phyloP scores from a whole-genome alignment of 2,329 filamentous ascomycete species.

The Aspergillus sojae region DNA sequence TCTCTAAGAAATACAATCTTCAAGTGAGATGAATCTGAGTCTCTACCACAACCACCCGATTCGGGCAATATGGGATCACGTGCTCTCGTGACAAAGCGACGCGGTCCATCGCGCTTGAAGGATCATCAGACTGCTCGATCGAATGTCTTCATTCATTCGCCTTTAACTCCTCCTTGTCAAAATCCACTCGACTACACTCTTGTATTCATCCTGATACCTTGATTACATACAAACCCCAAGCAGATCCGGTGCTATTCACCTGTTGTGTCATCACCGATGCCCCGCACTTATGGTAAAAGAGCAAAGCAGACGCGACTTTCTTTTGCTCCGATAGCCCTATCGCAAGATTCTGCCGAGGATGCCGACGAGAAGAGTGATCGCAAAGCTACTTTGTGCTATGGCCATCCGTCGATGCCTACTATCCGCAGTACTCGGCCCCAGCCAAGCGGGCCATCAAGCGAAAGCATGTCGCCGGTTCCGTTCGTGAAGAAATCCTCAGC shows the following conservation, averaged over 20 bases:
- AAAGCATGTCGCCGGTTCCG: constrained; percentile 10
- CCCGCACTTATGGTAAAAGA: constrained; percentile 32
- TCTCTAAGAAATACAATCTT: neutral
- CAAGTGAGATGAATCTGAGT: neutral
- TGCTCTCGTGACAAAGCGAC: constrained; percentile 24
- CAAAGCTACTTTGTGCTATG: constrained; percentile 38
- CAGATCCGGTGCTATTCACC: neutral
- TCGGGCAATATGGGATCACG: constrained; percentile 19
- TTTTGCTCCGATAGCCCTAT: constrained; percentile 41
- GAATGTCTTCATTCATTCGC: neutral
- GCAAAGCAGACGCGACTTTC: constrained; percentile 46
- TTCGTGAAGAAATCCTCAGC: constrained; percentile 8
- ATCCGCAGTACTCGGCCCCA: constrained; percentile 15
- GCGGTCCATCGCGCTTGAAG: constrained; percentile 20
- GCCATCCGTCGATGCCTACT: constrained; percentile 29
- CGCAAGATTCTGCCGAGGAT: constrained; percentile 24
- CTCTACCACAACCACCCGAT: neutral
- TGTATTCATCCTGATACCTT: neutral
- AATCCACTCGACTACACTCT: neutral
- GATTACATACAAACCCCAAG: neutral
- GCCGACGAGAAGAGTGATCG: constrained; percentile 28
- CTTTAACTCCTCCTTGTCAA: constrained; percentile 7
- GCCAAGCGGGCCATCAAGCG: constrained; percentile 8
- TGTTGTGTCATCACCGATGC: constrained; percentile 26
- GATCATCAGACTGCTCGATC: neutral